phyloP scores from a whole-genome alignment of 148 eudicot species.

The Bassia scoparia region DNA sequence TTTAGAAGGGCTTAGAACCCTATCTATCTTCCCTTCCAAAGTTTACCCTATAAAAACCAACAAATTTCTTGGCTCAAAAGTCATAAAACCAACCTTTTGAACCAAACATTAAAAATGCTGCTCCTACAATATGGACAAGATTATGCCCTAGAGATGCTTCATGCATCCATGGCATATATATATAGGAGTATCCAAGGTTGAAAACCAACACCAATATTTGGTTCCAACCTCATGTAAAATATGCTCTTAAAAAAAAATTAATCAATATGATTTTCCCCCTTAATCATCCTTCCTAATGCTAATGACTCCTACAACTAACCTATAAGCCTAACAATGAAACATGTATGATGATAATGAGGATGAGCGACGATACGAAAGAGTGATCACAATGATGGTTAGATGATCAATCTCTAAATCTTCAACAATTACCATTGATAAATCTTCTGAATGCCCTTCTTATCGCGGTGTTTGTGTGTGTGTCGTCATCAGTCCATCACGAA shows the following conservation, averaged over 20 bases:
- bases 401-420: slow-evolving; percentile 18
- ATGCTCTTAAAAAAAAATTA: slow-evolving; percentile 9
- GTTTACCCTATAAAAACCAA: slow-evolving; percentile 20
- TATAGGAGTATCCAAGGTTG: slow-evolving; percentile 28
- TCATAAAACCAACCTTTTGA: slow-evolving; percentile 47
- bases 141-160: slow-evolving; percentile 36
- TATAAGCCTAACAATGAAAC: slow-evolving; percentile 17
- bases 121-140: slow-evolving; percentile 38
- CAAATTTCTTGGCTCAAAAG: slow-evolving; percentile 33
- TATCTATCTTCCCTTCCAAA: slow-evolving; percentile 29
- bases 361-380: not conserved
- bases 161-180: slow-evolving; percentile 31
- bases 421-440: slow-evolving; percentile 14
- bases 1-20: slow-evolving; percentile 27
- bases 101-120: slow-evolving; percentile 30
- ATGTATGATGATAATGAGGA: slow-evolving; percentile 20
- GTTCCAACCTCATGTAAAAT: slow-evolving; percentile 32
- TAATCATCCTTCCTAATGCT: slow-evolving; percentile 21
- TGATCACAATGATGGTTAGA: slow-evolving; percentile 15
- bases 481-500: too few species aligned
- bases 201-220: slow-evolving; percentile 38
- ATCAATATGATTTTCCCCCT: slow-evolving; percentile 14
- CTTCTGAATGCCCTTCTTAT: slow-evolving; percentile 9
- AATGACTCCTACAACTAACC: slow-evolving; percentile 30
- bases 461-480: too few species aligned